Conservation (phyloP, 495 filamentous ascomycete species). For the Pseudevernia furfuracea region DNA sequence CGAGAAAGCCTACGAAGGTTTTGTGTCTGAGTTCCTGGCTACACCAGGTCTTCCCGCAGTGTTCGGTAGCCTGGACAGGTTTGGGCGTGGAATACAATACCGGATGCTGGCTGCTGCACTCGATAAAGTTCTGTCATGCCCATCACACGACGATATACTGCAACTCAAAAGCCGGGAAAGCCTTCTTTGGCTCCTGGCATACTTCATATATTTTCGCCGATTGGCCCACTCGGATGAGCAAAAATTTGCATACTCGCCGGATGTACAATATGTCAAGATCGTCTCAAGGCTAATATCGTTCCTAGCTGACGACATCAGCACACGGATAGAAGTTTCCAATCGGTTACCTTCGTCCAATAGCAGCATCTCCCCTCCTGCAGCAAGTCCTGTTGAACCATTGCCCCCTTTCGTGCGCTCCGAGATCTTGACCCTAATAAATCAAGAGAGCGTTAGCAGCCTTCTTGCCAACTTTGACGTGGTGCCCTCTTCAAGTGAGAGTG, state of each 20-base stretch:
- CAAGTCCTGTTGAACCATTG: conserved; percentile 33
- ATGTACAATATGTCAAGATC: conserved; percentile 56
- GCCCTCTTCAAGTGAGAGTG: conserved; percentile 22
- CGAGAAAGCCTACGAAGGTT: conserved; percentile 48
- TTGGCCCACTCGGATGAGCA: conserved; percentile 35
- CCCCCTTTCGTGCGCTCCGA: conserved; percentile 53
- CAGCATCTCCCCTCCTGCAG: conserved; percentile 26
- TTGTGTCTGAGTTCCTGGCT: conserved; percentile 48
- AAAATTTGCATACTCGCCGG: conserved; percentile 34
- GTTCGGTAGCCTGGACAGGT: conserved; percentile 38
- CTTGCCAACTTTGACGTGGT: conserved; percentile 40
- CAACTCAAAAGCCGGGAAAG: conserved; percentile 20
- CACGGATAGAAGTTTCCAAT: conserved; percentile 45
- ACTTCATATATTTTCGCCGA: conserved; percentile 70
- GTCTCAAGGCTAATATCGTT: conserved; percentile 56
- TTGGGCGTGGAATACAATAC: conserved; percentile 47
- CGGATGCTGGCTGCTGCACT: conserved; percentile 46
- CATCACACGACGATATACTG: conserved; percentile 27
- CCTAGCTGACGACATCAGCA: conserved; percentile 51
- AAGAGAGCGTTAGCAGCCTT: conserved; percentile 55
- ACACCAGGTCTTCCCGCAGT: conserved; percentile 39
- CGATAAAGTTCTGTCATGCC: conserved; percentile 29
- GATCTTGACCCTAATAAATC: conserved; percentile 56
- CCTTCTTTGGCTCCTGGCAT: conserved; percentile 66
- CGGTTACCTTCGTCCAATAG: conserved; percentile 32